These are phyloP conservation scores for Aspergillus bertholletiae DNA, from an alignment of 495 filamentous ascomycete species.

Conservation along the genomic window DNA sequence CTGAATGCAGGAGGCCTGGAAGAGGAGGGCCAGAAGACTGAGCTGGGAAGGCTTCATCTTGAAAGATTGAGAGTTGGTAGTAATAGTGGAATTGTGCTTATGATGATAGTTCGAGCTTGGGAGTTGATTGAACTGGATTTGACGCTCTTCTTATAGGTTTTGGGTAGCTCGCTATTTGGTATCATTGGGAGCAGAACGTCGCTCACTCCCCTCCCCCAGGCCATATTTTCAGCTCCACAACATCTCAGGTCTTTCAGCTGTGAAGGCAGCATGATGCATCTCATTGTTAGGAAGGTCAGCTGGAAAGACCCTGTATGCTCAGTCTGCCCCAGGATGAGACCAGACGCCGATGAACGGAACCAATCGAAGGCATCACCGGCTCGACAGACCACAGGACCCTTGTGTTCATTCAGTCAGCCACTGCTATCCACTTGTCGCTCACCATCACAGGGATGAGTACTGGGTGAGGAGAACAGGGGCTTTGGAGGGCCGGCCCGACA, in stretches of 20 bases:
- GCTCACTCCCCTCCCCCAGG: no score
- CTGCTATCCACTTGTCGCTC: not conserved
- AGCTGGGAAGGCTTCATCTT: not conserved
- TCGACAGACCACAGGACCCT: not conserved
- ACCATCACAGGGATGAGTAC: not conserved
- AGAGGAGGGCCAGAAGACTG: not conserved
- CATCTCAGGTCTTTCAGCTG: not conserved
- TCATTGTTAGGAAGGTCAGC: no score
- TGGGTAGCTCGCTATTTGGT: not conserved
- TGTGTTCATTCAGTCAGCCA: not conserved
- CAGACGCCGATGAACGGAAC: no score
- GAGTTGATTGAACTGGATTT: not conserved
- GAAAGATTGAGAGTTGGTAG: not conserved
- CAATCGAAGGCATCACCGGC: not conserved
- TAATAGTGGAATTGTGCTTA: not conserved
- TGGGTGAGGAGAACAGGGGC: not conserved
- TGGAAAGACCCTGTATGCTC: no score
- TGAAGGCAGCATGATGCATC: not conserved
- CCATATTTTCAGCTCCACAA: not conserved
- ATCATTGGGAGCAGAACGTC: not conserved
- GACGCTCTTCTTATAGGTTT: not conserved
- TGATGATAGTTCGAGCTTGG: not conserved
- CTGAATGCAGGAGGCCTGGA: not conserved
- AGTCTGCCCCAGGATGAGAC: no score
- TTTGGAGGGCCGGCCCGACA: not conserved